Conservation (phyloP, 345 rosid genomes). For the Melastoma malabathricum region DNA sequence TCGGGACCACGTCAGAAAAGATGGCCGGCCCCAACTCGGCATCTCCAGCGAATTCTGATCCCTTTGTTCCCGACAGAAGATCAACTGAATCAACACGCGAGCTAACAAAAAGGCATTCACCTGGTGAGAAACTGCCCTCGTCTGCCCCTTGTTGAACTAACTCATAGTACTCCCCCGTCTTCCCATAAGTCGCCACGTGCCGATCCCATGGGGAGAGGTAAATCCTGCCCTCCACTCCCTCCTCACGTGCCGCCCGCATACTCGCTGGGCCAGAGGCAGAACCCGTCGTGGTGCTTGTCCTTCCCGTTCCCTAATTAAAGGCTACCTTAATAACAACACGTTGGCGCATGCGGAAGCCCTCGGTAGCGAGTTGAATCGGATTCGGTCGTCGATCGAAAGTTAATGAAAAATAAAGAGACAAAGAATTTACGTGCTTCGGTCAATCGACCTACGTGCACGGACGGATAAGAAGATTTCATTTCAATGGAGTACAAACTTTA, state of each 20-base stretch:
- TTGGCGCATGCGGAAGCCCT: no score
- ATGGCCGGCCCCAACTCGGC: conserved; percentile 29
- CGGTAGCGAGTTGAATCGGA: no score
- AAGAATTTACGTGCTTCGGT: no score
- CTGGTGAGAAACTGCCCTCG: conserved; percentile 72
- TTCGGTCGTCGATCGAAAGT: no score
- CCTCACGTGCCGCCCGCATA: conserved; percentile 50
- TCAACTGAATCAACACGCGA: background rate
- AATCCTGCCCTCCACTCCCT: conserved; percentile 49
- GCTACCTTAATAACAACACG: no score
- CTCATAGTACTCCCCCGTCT: conserved; percentile 76
- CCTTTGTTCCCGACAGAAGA: background rate
- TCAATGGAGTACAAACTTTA: no score
- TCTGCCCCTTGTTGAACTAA: conserved; percentile 73
- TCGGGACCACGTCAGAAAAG: conserved; percentile 89
- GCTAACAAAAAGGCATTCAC: conserved; percentile 18
- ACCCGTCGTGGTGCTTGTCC: conserved; percentile 94
- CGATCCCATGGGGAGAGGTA: conserved; percentile 96
- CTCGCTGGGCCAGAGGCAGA: conserved; percentile 76
- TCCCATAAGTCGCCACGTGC: conserved; percentile 57
- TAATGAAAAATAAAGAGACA: no score
- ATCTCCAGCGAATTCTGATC: background rate
- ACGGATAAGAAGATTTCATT: no score
- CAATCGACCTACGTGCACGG: no score
- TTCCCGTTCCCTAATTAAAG: no score